Base-by-base conservation (phyloP, 106 monocot genomes). In the Alisma plantagoaquatica region DNA sequence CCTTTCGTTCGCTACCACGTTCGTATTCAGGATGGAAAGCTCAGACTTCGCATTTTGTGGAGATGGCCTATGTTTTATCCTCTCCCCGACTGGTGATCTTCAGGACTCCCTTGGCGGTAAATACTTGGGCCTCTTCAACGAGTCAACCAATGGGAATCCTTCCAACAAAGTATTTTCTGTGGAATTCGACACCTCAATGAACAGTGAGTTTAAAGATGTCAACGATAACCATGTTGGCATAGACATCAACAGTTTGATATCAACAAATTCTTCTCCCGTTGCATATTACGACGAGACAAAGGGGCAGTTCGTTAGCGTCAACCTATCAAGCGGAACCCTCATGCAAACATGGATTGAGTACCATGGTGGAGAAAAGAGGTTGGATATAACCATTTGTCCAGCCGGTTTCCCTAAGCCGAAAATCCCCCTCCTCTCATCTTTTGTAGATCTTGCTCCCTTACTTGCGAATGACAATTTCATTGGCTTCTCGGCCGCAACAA, bases 111-210 rank as follows among this genome's bases (percentile, higher is more conserved):
- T 20, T 1, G 27, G 16, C 32, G 24, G 20, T 25, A 31, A 33
- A 22, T 56, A 55, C 27, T 21, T 55, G 11, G 54, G 54, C 32
- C 54, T 55, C 31, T 55, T 55, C 18, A 55, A 3, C 30, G 8
- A 12, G n/a, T 17, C 46, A 46, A 46, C 16, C n/a, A 46, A 46
- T 19, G 46, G 46, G n/a, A 19, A 46, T 46, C n/a, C 46, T 12
- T 9, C 7, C 0, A 46, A 46, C 46, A 15, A 46, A 7, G 46
- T 46, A 7, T 15, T 46, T 12, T 15, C 46, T 8, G n/a, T 46
- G 7, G 46, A 46, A 20, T 20, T 46, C n/a, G 46, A 46, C 46
- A 46, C 46, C 16, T 17, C 21, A 7, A 6, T 46, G 7, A 46
- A 46, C 46, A 15, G 18, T 7, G 0, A 12, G 6, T 17, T 46